Percentiles rank a stretch among this genome's conserved stretches.
Evolutionary conservation across 257 asterid genomes (phyloP).

Genomic region (Osmanthus fragrans): DNA sequence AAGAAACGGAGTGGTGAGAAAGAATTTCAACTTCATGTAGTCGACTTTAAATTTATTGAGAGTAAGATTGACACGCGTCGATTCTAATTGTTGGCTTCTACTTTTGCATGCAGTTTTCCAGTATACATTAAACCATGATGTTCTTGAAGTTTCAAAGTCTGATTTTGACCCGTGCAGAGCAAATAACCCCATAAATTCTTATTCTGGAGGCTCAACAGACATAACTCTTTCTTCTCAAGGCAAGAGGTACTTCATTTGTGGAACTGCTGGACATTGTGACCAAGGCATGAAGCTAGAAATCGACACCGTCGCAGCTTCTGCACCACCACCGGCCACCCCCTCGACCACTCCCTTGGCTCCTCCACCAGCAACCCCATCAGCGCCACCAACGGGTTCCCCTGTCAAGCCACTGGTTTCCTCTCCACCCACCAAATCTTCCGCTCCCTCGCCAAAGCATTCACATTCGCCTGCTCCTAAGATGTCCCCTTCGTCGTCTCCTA

Average conservation of each 20-base stretch:
- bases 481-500: constrained; percentile 34
- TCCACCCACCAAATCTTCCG: constrained; percentile 26
- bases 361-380: constrained; percentile 13
- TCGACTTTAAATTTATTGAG: background rate
- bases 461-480: constrained; percentile 28
- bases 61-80: background rate
- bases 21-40: background rate
- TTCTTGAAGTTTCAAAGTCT: constrained; percentile 56
- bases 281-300: constrained; percentile 69
- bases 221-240: constrained; percentile 58
- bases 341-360: constrained; percentile 24
- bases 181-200: constrained; percentile 38
- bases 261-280: constrained; percentile 59
- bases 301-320: constrained; percentile 37
- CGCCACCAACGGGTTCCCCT: constrained; percentile 5
- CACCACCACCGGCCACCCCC: constrained; percentile 43
- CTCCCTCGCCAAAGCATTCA: constrained; percentile 22
- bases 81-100: background rate
- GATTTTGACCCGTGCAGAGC: constrained; percentile 54
- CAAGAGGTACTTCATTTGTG: constrained; percentile 65
- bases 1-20: background rate
- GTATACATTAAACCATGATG: constrained; percentile 53
- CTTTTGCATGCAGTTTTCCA: constrained; percentile 50
- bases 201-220: constrained; percentile 47
- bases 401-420: constrained; percentile 29